Evolutionary conservation across 495 filamentous ascomycete species (phyloP), one percentile per base, ranked within the genome.

Genomic region (Neurospora africana): DNA sequence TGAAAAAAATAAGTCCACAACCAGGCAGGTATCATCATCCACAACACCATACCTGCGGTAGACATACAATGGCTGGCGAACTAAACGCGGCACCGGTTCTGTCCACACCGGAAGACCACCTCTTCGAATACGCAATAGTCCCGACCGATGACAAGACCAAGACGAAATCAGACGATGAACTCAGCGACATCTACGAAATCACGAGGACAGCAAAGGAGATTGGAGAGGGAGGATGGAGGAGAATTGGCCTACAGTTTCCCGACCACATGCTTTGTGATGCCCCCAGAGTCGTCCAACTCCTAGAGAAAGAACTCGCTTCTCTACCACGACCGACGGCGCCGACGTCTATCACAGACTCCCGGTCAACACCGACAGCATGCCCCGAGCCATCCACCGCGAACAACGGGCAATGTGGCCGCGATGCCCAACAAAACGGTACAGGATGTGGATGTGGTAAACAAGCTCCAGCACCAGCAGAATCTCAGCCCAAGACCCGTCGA

Each of bases 221-320:
- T 36, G 82, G 83, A 36, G 79, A 86, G 68, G 89, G 89, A 68
- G 86, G 84, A 78, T 97, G 93, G 84, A 87, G 82, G 70, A 87
- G 91, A 47, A 89, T 98, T 68, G 95, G 93, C 10, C 84, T 99
- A 2, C 95, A 99, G 75, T 98, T 99, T 77, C 96, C 95, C 13
- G 95, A 99, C 83, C 85, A 88, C 15, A 93, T 98, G 91, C 83
- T 99, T 36, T 83, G 86, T 0, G 94, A 98, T 87, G 93, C 91
- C 11, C 92, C 93, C 13, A 84, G 90, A 72, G 92, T 98, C 2
- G 93, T 91, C 74, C 88, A 89, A 61, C 80, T 87, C 13, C 83
- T 99, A 69, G 84, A 82, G 38, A 76, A 82, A 23, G 90, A 90
- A n/a, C 79, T 97, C 11, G 72, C 65, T 13, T 38, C 72, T 65